Base-by-base conservation (phyloP, 75 land plant species). In the Pinus taeda region DNA sequence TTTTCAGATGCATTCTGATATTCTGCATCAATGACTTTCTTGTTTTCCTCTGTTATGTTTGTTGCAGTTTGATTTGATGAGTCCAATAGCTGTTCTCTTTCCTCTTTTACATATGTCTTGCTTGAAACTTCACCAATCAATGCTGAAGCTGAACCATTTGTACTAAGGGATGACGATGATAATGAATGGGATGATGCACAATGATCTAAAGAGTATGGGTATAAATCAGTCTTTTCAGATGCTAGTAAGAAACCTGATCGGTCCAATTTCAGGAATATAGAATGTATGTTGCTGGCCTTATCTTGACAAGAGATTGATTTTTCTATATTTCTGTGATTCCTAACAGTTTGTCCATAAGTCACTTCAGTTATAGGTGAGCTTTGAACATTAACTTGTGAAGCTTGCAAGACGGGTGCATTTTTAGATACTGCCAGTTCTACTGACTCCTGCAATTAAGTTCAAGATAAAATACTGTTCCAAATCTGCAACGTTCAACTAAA, bases 61-160 rank as follows among this genome's bases (percentile, higher is more conserved):
- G n/a, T 61, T 61, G 9, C 9, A n/a, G n/a, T 61, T 61, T 20
- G 17, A 61, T 21, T 6, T 61, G 63, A 18, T 2, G 9, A n/a
- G 24, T 61, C 29, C 24, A 61, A 8, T 22, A 5, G 3, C 7
- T 21, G 63, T 61, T 22, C 63, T 61, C 7, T 61, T 22, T 60
- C 62, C 22, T 60, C 62, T 60, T 20, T 18, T 60, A 60, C 62
- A n/a, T 60, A 4, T 5, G 9, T 60, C 26, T 60, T 20, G 62
- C 62, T 60, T 60, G 22, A 60, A 60, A 60, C 62, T 60, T 60
- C 62, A 60, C 22, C 62, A 60, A 60, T 21, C n/a, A 60, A 60
- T 60, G 22, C 26, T 60, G 21, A 21, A 60, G 22, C 20, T 60
- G 20, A 6, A 20, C 62, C 62, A 60, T 60, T 22, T 60, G 22